Evolutionary conservation across 148 eudicot genomes (phyloP).

Genomic region (Chenopodium formosanum): DNA sequence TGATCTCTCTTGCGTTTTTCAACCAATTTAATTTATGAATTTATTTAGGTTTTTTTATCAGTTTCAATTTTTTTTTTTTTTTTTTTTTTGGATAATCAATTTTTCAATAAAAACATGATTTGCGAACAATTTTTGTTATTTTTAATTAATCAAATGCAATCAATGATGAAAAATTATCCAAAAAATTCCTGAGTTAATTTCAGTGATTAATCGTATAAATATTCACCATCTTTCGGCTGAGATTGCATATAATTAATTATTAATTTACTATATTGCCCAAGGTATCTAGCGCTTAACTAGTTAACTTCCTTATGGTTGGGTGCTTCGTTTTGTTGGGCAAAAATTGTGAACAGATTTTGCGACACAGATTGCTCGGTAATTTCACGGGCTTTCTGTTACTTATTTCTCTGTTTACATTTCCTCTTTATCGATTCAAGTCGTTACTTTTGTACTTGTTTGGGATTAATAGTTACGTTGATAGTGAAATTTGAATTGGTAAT

Average conservation of each 20-base stretch:
- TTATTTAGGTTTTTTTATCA: background rate
- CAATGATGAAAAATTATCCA: constrained; percentile 30
- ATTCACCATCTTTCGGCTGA: constrained; percentile 45
- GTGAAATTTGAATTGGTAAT: background rate
- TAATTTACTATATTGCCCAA: constrained; percentile 1
- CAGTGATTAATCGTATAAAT: constrained; percentile 22
- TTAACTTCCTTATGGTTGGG: constrained; percentile 28
- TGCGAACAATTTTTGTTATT: too few relatives aligned
- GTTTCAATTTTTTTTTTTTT: background rate
- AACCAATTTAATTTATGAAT: background rate
- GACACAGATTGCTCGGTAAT: constrained; percentile 31
- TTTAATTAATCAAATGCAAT: constrained; percentile 2
- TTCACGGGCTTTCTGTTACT: constrained; percentile 34
- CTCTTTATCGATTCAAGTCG: too few relatives aligned
- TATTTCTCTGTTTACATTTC: constrained; percentile 27
- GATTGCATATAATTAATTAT: constrained; percentile 17
- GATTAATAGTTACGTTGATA: too few relatives aligned
- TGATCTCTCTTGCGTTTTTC: constrained; percentile 22
- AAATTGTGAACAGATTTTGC: constrained; percentile 28
- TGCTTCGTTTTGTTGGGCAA: constrained; percentile 33
- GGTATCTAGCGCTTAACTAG: constrained; percentile 40
- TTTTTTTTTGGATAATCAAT: too few relatives aligned
- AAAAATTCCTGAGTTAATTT: constrained; percentile 16
- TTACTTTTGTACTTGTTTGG: too few relatives aligned
- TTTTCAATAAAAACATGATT: background rate